Percentiles rank a stretch among this genome's conserved stretches.
These are phyloP conservation scores for Cymbidium sinense DNA, from an alignment of 106 monocot genomes.

Conservation along the genomic window DNA sequence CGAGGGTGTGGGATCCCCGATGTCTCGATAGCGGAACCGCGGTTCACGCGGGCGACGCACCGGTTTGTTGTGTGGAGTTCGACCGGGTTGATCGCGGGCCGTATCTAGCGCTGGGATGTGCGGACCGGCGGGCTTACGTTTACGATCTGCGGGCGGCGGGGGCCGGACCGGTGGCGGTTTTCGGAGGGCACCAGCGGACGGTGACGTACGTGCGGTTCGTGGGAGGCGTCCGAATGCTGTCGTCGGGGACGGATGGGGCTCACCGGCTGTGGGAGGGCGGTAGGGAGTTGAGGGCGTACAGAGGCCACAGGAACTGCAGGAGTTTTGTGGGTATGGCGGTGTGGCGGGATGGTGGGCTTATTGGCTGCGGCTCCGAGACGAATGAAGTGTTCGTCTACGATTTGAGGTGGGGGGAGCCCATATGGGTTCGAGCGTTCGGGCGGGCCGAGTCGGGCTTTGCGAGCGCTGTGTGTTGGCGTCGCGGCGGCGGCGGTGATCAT, in stretches of 20 bases:
- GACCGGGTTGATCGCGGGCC: constrained; percentile 26
- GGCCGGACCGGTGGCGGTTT: constrained; percentile 21
- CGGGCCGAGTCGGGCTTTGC: constrained; percentile 20
- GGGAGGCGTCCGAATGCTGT: constrained; percentile 32
- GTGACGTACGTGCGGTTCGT: constrained; percentile 76
- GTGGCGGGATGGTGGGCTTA: constrained; percentile 45
- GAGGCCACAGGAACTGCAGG: constrained; percentile 52
- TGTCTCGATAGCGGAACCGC: constrained; percentile 4
- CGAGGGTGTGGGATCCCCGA: constrained; percentile 68
- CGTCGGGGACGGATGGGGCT: constrained; percentile 67
- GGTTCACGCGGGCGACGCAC: constrained; percentile 8
- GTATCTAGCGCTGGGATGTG: constrained; percentile 43
- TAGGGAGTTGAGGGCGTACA: constrained; percentile 37
- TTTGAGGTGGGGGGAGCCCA: constrained; percentile 68
- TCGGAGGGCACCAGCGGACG: constrained; percentile 44
- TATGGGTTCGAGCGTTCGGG: constrained; percentile 62
- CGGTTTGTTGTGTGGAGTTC: constrained; percentile 74
- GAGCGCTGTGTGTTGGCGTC: constrained; percentile 60
- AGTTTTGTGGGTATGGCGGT: constrained; percentile 78
- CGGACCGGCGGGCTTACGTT: constrained; percentile 57
- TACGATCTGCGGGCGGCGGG: constrained; percentile 54
- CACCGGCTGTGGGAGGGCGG: constrained; percentile 58
- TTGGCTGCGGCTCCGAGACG: constrained; percentile 81
- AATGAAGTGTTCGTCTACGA: constrained; percentile 81
- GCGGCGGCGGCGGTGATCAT: neutral